Evolutionary conservation across 2,329 filamentous ascomycete genomes (phyloP), one percentile per base, ranked within the genome.

Genomic region (Aspergillus latus): DNA sequence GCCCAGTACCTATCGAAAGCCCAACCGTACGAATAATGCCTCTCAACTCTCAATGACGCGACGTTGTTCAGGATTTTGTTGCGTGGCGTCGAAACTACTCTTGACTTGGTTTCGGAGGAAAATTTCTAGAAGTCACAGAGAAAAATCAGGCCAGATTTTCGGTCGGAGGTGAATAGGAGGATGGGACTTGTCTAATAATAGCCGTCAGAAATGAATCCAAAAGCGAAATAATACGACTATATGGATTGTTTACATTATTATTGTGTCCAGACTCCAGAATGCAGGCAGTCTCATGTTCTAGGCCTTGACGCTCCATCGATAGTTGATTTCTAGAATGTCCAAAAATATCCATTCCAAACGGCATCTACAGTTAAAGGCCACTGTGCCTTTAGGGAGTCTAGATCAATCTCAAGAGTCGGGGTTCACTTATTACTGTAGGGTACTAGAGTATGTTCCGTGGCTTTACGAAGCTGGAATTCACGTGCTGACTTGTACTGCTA

Each of bases 181-280:
- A 37, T 36, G 9, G 39, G 45, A 36, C 10, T n/a, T 46, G 49
- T 52, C 54, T 57, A 57, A 57, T 57, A 49, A 57, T 57, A 57
- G 54, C 45, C 54, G 28, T 10, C 43, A 47, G 16, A 52, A 48
- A 44, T 39, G 49, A 28, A 46, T 26, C 9, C 26, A 28, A 49
- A 34, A 36, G 36, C 36, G 21, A 21, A 47, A 56, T n/a, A 16
- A 5, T 5, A 37, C 13, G 30, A 7, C 34, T 37, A 13, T 37
- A 37, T 37, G 34, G 34, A 13, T 21, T 21, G 21, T 21, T 21
- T 21, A 21, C 21, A 21, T 21, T 21, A 21, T 21, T 7, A 28
- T 42, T 39, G 15, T 44, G 40, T 15, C 40, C 40, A 43, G 9
- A 8, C 21, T 43, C 30, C 49, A 49, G 45, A 13, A 9, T 37